Evolutionary conservation across 768 basidiomycete species (phyloP).

Genomic region (Naganishia onofrii): DNA sequence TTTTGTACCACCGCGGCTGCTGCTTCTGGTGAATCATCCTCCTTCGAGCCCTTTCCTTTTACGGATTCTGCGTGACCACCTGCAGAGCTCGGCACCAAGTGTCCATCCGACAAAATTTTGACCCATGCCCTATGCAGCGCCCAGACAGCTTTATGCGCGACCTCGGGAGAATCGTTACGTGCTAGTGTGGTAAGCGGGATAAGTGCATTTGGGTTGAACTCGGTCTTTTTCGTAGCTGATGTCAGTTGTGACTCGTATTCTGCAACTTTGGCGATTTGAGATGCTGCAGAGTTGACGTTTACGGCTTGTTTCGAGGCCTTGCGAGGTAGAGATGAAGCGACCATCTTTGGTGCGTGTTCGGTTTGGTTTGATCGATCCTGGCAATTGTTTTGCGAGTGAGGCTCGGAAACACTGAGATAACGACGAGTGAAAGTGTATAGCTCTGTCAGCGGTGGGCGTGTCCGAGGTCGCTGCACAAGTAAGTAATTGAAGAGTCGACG

Average conservation of each 20-base stretch:
- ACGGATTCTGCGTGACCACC: conserved; percentile 25
- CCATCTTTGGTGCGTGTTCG: not conserved
- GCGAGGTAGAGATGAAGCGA: conserved; percentile 13
- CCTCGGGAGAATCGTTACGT: conserved; percentile 56
- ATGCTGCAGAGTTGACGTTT: conserved; percentile 7
- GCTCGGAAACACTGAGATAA: too few relatives aligned
- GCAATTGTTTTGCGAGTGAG: not conserved
- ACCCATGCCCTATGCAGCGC: conserved; percentile 77
- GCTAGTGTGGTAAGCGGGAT: conserved; percentile 70
- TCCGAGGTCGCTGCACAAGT: too few relatives aligned
- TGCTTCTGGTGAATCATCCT: conserved; percentile 21
- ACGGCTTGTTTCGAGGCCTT: conserved; percentile 2
- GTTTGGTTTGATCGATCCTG: not conserved
- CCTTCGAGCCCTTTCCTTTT: conserved; percentile 42
- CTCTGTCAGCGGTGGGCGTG: too few relatives aligned
- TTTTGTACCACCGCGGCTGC: conserved; percentile 55
- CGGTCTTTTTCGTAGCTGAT: conserved; percentile 48
- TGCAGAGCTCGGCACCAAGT: conserved; percentile 52
- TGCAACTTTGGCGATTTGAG: conserved; percentile 31
- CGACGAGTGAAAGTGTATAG: too few relatives aligned
- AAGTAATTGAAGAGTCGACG: too few relatives aligned
- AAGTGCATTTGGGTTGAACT: conserved; percentile 68
- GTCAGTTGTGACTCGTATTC: conserved; percentile 59
- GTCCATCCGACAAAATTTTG: conserved; percentile 61
- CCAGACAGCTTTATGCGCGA: conserved; percentile 73